Base-by-base conservation (phyloP, 2,329 filamentous ascomycete genomes). In the Venturiaceae sp. region DNA sequence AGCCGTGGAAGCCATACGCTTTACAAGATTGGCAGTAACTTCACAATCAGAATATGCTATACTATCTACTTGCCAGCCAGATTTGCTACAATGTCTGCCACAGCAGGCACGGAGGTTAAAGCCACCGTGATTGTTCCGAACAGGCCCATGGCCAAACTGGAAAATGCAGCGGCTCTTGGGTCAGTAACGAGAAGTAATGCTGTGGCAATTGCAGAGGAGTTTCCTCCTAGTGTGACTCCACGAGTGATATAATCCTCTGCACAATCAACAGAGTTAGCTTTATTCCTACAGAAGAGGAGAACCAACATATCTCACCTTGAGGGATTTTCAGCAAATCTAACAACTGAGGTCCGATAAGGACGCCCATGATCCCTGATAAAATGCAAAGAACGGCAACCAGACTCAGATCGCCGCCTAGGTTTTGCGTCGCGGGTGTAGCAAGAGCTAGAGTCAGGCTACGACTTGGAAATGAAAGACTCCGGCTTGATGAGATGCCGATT, bases 191-290 rank as follows among this genome's bases (percentile, higher is more conserved):
- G 67, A 2, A 85, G 69, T 34, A 83, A 65, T 0, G 83, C 81
- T 3, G 82, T 84, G 1, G 76, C 81, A 39, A 85, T 80, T 5
- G 82, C 82, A 3, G 78, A 81, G 0, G 80, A 82, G 65, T 84
- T 84, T 1, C 79, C 79, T 3, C 82, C 82, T n/a, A 84, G 67
- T 1, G 81, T 81, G 3, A 85, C 80, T 9, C 83, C 82, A n/a
- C 81, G 71, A 1, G 81, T 84, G 34, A 85, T 81, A 61, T 84
- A 85, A 67, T 84, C 83, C 63, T 84, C 82, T 67, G 83, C 77
- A 37, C 3, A 13, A 39, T 2, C 11, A 11, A 39, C 36, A 39
- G 36, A 39, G 30, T 54, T 9, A 39, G 32, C 32, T 26, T 16
- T n/a, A 16, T 19, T 2, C 14, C 52, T 5, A 50, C 44, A 9